Conservation (phyloP, 768 basidiomycete species). For the Tricholomella constricta region DNA sequence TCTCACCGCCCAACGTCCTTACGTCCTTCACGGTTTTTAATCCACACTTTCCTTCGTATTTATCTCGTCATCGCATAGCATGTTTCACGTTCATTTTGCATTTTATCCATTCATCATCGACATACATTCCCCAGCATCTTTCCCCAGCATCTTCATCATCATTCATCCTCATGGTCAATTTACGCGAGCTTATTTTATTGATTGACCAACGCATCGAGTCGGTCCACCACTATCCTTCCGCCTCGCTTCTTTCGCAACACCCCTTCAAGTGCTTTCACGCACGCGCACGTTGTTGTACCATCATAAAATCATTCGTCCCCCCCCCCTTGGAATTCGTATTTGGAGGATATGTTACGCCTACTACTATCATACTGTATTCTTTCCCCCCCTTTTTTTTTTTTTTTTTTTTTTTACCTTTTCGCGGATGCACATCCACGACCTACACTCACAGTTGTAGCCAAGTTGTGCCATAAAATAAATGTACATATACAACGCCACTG, state of each 20-base stretch:
- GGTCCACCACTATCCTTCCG: background rate
- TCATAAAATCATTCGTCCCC: background rate
- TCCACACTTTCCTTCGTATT: slow-evolving; percentile 7
- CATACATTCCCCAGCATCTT: background rate
- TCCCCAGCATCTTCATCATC: no score
- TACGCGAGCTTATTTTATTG: slow-evolving; percentile 8
- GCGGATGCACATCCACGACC: slow-evolving; percentile 8
- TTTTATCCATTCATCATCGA: slow-evolving; percentile 5
- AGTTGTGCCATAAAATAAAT: background rate
- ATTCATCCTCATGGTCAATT: background rate
- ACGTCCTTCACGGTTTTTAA: background rate
- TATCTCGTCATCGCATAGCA: slow-evolving; percentile 12
- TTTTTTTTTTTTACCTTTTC: no score
- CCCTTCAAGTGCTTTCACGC: background rate
- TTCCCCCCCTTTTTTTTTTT: no score
- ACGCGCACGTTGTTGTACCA: background rate
- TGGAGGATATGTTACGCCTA: slow-evolving; percentile 10
- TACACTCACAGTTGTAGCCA: background rate
- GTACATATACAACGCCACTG: slow-evolving; percentile 3
- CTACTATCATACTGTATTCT: slow-evolving; percentile 11
- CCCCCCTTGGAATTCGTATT: no score
- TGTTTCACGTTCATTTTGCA: slow-evolving; percentile 16
- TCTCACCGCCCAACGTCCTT: background rate
- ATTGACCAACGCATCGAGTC: background rate
- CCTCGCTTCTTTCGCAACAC: background rate